Conservation (phyloP, 805 yeast species). For the Metschnikowia peoriensis region DNA sequence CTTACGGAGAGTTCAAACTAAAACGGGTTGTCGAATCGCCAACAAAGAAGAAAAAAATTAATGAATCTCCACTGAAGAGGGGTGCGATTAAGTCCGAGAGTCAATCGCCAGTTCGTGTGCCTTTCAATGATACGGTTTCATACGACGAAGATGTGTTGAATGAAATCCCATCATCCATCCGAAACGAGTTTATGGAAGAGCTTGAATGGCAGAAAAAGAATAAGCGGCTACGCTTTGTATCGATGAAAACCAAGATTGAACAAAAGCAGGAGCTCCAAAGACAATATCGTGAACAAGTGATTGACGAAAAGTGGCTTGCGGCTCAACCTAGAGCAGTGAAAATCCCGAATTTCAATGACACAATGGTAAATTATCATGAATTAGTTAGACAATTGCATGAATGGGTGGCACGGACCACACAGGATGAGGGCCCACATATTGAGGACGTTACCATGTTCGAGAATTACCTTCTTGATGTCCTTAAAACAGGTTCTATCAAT, state of each 20-base stretch:
- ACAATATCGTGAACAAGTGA: constrained; percentile 3
- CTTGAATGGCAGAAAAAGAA: constrained; percentile 28
- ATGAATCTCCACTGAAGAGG: constrained; percentile 22
- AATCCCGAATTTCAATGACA: constrained; percentile 1
- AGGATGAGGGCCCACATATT: constrained; percentile 17
- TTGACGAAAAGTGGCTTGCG: constrained; percentile 14
- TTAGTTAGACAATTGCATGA: constrained; percentile 9
- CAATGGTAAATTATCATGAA: constrained; percentile 4
- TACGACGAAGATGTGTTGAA: constrained; percentile 37
- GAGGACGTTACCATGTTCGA: constrained; percentile 16
- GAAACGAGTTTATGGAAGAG: constrained; percentile 37
- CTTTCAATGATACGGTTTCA: constrained; percentile 25
- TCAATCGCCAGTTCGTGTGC: constrained; percentile 14
- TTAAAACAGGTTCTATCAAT: constrained; percentile 5
- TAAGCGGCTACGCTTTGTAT: constrained; percentile 24
- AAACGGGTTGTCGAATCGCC: constrained; percentile 35
- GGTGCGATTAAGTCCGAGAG: neutral
- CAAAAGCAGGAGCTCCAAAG: constrained; percentile 5
- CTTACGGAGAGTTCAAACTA: constrained; percentile 28
- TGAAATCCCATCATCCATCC: constrained; percentile 39
- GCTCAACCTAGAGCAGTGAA: constrained; percentile 4
- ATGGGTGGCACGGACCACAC: constrained; percentile 15
- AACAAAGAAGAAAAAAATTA: constrained; percentile 13
- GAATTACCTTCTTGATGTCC: constrained; percentile 2
- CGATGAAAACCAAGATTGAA: constrained; percentile 28